Base-by-base conservation (phyloP, 2,329 filamentous ascomycete species). In the Claviceps cyperi region DNA sequence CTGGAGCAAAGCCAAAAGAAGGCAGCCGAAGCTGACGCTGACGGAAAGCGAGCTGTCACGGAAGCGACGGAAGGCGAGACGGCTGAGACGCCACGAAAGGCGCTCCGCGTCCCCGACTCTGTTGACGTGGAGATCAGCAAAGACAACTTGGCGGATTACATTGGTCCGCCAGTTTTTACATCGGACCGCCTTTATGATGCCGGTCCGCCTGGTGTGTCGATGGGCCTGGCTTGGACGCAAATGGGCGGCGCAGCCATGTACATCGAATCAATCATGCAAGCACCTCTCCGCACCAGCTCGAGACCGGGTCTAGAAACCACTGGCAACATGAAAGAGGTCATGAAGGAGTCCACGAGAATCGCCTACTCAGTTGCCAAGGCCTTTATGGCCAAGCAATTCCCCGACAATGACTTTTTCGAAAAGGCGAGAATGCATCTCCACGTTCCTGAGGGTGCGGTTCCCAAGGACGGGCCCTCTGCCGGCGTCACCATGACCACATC, bases 401-500 rank as follows among this genome's bases (percentile, higher is more conserved):
- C 89, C 0, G 82, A 88, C 52, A 98, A 98, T 67, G 80, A 82
- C 64, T 98, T 97, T 74, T 95, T 98, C 61, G 88, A 97, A 63
- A 90, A 92, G 70, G 92, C 91, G 9, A 88, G 85, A 69, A 79
- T 98, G 63, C 92, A 98, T 67, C 74, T 98, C 56, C 92, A 98
- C 71, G 94, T 94, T 52, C 92, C 92, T 0, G 92, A 98, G 65
- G 92, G 92, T 5, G 92, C 92, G 8, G 90, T 96, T 50, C 86
- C 86, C 58, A 98, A 98, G 69, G 92, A 98, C 63, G 92, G 85
- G 0, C 86, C 86, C 4, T 90, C 84, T 46, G 92, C 92, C 19
- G 92, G 92, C 64, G 92, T 98, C 61, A 98, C 92, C 6, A 98
- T 98, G 92, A 85, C 92, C n/a, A 94, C 89, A 6, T 89, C 86